phyloP scores from a whole-genome alignment of 73 alveolate genomes.

The Paramecium pentaurelia region DNA sequence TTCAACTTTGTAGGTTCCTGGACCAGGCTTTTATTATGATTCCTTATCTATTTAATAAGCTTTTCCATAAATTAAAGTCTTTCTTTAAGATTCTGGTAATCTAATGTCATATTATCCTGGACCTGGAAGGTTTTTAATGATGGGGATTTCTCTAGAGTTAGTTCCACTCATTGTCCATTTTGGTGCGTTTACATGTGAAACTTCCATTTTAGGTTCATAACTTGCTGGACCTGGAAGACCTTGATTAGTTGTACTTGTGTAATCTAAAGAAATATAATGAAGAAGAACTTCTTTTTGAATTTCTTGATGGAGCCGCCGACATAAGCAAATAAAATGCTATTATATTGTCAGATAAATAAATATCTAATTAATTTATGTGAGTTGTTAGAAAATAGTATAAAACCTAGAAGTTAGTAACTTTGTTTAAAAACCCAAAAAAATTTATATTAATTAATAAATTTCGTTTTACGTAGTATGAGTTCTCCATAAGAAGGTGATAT shows the following conservation, averaged over 20 bases:
- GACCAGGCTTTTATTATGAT: not conserved
- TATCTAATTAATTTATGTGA: not conserved
- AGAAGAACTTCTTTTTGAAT: not conserved
- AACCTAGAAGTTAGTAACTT: not conserved
- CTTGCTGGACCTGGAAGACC: conserved; percentile 13
- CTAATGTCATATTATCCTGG: conserved; percentile 26
- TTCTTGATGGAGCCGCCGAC: not conserved
- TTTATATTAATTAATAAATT: not conserved
- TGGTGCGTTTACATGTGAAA: not conserved
- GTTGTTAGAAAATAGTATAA: not conserved
- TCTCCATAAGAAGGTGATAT: not conserved
- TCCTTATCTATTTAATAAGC: not conserved
- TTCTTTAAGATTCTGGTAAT: not conserved
- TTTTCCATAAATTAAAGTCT: not conserved
- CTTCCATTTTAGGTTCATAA: not conserved
- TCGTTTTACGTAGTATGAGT: conserved; percentile 23
- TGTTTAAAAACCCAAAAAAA: not conserved
- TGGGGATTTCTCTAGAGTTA: not conserved
- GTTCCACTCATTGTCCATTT: conserved; percentile 36
- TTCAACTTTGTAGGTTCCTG: not conserved
- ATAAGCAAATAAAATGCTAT: not conserved
- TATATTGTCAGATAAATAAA: not conserved
- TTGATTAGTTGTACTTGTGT: not conserved
- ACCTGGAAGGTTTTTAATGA: conserved; percentile 5
- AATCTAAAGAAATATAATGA: not conserved